Evolutionary conservation across 2,329 filamentous ascomycete genomes (phyloP), one percentile per base, ranked within the genome.

Genomic region (Verruconis gallopava): DNA sequence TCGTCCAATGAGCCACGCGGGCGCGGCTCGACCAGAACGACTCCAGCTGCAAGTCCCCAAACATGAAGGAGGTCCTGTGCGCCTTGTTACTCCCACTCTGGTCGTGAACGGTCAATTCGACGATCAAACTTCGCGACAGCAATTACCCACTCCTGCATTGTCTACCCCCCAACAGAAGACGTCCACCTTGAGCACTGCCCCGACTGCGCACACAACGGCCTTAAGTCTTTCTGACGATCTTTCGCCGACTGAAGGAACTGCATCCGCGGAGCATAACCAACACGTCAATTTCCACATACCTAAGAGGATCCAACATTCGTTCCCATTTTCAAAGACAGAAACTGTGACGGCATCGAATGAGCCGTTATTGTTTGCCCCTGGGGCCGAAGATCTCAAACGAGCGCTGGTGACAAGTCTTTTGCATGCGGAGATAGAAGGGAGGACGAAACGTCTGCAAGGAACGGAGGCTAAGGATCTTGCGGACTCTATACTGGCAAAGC

Each of bases 31-130:
- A 38, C 68, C 71, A 15, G 67, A 67, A 41, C 61, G 73, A 15
- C 59, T 79, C 4, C 75, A 73, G 15, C 60, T 81, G 1, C 76
- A 80, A 50, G 77, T 81, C 0, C 77, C 77, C 5, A 68, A 76
- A 48, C 69, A 77, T 45, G 62, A 69, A 14, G 67, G 75, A 1
- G 75, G 75, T 1, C 67, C 72, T 2, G 74, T 45, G 5, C 66
- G 75, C 44, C 62, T 81, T 12, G 76, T 77, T 18, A 81, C 77
- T 1, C 71, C 72, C 0, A 66, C 68, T 6, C 58, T 73, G 2
- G 61, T 73, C 5, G 64, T 75, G 17, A 75, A 73, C 38, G 71
- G 71, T 37, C 63, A 68, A 18, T 15, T 41, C 15, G 33, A 45
- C 14, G 38, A 19, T 9, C 30, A 9, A 12, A 9, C 38, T 11